Conservation (phyloP, 1,139 yeast genomes). For the Pichia sp. region DNA sequence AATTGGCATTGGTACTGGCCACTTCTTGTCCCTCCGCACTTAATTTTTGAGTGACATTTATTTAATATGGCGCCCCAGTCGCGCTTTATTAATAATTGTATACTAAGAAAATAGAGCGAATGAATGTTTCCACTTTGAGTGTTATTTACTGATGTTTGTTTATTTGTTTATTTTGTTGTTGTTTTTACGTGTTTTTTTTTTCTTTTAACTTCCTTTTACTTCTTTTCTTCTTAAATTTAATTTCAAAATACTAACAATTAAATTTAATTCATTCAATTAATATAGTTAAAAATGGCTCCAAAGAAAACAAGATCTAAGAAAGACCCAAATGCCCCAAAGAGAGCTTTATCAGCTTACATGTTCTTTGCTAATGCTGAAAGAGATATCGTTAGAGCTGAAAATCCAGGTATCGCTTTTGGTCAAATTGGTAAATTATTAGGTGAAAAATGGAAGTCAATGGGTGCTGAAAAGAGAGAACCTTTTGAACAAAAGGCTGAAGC, state of each 20-base stretch:
- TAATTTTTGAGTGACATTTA: too few species aligned
- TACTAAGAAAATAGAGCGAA: too few species aligned
- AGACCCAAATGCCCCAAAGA: conserved; percentile 99
- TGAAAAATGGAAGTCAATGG: conserved; percentile 91
- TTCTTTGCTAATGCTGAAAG: conserved; percentile 97
- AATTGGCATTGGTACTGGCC: too few species aligned
- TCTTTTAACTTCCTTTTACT: not conserved
- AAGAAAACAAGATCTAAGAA: conserved; percentile 28
- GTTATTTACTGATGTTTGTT: not conserved
- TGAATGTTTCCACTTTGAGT: too few species aligned
- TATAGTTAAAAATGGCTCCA: conserved; percentile 15
- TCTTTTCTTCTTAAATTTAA: not conserved
- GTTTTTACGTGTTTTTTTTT: not conserved
- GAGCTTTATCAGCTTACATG: conserved; percentile 97
- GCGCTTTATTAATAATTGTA: too few species aligned
- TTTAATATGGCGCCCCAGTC: too few species aligned
- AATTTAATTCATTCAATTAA: not conserved
- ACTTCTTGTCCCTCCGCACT: too few species aligned
- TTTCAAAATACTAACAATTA: conserved; percentile 1
- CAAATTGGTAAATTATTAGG: conserved; percentile 90
- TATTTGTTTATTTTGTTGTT: not conserved
- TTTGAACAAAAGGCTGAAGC: conserved; percentile 90
- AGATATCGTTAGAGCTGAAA: conserved; percentile 88
- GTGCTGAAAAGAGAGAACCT: conserved; percentile 75
- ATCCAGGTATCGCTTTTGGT: conserved; percentile 91